Evolutionary conservation across 106 monocot genomes (phyloP).

Genomic region (Dendrobium nobile): DNA sequence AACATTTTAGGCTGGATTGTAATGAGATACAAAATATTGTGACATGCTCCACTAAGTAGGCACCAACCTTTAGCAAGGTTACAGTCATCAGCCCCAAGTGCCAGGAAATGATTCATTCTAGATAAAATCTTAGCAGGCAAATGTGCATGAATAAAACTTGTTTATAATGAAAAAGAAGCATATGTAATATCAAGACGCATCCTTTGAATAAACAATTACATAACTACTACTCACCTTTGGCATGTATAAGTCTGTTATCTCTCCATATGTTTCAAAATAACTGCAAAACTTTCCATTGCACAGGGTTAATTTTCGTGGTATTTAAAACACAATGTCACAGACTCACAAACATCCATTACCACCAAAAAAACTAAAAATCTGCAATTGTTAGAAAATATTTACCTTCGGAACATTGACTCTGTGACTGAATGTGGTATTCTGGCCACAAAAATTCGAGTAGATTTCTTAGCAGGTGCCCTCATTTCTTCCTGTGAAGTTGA

Average conservation of each 20-base stretch:
- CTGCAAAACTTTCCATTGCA: constrained; percentile 35
- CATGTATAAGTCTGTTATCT: constrained; percentile 96
- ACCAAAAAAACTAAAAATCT: neutral
- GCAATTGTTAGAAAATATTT: constrained; percentile 4
- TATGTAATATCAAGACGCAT: neutral
- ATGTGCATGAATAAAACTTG: neutral
- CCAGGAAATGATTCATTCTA: neutral
- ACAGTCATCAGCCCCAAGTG: neutral
- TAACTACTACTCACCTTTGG: constrained; percentile 63
- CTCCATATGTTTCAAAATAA: constrained; percentile 91
- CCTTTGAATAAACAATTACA: neutral
- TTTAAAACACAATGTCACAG: neutral
- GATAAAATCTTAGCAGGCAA: neutral
- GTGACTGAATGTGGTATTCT: constrained; percentile 79
- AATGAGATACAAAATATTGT: neutral
- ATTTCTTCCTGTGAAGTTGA: constrained; percentile 79
- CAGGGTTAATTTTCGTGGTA: neutral
- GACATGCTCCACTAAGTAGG: neutral
- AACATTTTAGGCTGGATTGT: neutral
- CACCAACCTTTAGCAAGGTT: neutral
- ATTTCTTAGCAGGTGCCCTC: constrained; percentile 67
- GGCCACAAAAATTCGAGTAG: constrained; percentile 96
- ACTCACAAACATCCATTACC: neutral
- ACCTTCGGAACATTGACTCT: constrained; percentile 78
- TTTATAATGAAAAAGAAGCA: neutral